Percentiles rank a stretch among this genome's conserved stretches.
These are phyloP conservation scores for Phytophthora uliginosa DNA, from an alignment of 352 stramenopile genomes.

Conservation along the genomic window DNA sequence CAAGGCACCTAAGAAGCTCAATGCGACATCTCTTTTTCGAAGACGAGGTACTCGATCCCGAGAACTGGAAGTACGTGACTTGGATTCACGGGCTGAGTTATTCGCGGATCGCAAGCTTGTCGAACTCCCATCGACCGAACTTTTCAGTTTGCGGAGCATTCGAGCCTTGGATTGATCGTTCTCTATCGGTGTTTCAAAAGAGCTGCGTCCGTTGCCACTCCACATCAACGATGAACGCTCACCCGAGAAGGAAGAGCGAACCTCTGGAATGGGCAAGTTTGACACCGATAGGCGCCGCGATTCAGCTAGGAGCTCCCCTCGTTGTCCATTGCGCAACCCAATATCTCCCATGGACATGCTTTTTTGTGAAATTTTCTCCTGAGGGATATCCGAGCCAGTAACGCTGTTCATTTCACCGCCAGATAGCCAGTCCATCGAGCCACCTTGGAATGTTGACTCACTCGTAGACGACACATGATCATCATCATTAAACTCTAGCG, in stretches of 20 bases:
- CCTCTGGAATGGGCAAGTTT: conserved; percentile 39
- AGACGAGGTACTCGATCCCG: conserved; percentile 35
- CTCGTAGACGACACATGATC: conserved; percentile 48
- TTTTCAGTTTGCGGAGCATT: conserved; percentile 76
- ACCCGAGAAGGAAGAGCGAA: conserved; percentile 47
- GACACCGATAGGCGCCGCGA: conserved; percentile 41
- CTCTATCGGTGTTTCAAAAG: conserved; percentile 63
- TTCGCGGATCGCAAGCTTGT: conserved; percentile 19
- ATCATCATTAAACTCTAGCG: conserved; percentile 43
- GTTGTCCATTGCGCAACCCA: conserved; percentile 3
- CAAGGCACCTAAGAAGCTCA: conserved; percentile 51
- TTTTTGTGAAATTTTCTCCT: conserved; percentile 28
- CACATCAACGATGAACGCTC: conserved; percentile 41
- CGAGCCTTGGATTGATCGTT: conserved; percentile 68
- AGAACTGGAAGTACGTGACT: conserved; percentile 23
- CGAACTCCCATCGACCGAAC: conserved; percentile 37
- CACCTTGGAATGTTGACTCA: conserved; percentile 38
- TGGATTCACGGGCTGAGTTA: conserved; percentile 20
- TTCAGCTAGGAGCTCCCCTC: conserved; percentile 13
- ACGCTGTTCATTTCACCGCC: conserved; percentile 12
- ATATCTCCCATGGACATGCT: conserved; percentile 32
- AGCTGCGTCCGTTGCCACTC: conserved; percentile 51
- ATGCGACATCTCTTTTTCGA: conserved; percentile 78
- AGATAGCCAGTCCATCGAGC: conserved; percentile 20
- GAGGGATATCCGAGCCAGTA: conserved; percentile 19